phyloP scores from a whole-genome alignment of 2,329 filamentous ascomycete species.

The Penicillium palitans region DNA sequence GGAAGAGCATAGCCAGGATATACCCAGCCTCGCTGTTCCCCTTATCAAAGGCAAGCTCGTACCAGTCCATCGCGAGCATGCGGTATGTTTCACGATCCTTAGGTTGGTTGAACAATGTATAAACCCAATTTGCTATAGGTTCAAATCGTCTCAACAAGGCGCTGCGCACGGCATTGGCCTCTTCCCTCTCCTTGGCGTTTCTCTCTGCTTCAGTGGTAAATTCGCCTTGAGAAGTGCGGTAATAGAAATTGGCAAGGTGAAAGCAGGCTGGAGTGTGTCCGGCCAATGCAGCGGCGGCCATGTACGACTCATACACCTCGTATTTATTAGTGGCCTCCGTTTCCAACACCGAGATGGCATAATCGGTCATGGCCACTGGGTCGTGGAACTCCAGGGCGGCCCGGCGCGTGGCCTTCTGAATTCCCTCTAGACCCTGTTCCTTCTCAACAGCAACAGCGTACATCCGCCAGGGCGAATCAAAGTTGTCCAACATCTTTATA shows the following conservation, averaged over 20 bases:
- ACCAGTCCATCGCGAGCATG: constrained; percentile 37
- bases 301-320: constrained; percentile 37
- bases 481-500: constrained; percentile 7
- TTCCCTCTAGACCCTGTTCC: constrained; percentile 6
- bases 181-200: not conserved
- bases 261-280: constrained; percentile 32
- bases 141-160: not conserved
- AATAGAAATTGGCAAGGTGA: constrained; percentile 42
- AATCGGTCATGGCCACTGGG: constrained; percentile 28
- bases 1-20: constrained; percentile 31
- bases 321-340: constrained; percentile 16
- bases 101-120: constrained; percentile 18
- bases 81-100: constrained; percentile 27
- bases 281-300: constrained; percentile 36
- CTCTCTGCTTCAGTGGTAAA: constrained; percentile 27
- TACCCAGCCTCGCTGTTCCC: constrained; percentile 27
- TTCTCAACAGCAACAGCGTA: constrained; percentile 22
- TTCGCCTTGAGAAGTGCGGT: constrained; percentile 30
- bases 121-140: not conserved
- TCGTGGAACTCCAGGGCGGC: constrained; percentile 37
- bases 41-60: constrained; percentile 28
- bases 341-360: constrained; percentile 27
- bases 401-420: constrained; percentile 25
- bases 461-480: constrained; percentile 33
- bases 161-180: not conserved